Evolutionary conservation across 2,329 filamentous ascomycete species (phyloP), one percentile per base, ranked within the genome.

Genomic region (Colletotrichum karsti): DNA sequence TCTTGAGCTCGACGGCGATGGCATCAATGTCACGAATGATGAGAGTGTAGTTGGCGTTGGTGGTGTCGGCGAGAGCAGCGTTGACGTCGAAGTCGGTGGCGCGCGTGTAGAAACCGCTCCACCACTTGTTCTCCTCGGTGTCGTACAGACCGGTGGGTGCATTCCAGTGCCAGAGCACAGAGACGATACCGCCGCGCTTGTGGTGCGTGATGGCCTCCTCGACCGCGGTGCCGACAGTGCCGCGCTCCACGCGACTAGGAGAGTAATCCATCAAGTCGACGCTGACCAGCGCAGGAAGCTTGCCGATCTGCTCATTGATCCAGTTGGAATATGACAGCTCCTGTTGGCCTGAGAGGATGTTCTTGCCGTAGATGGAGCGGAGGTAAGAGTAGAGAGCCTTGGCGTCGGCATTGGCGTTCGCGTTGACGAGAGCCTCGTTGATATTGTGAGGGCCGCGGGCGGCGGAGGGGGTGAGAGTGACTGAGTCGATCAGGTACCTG

Each of bases 211-310:
- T 81, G n/a, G 82, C 83, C 18, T 85, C 80, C 63, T 85, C 82
- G 5, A 85, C 77, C 18, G 83, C 77, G 1, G 76, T 82, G 26
- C 79, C 80, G 9, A 75, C 74, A 2, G 80, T 78, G 28, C 82
- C 83, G 7, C 74, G 75, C 55, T 81, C 80, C 12, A 80, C 83
- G 24, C 84, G 80, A 6, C 79, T 82, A 1, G 83, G 81, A 15
- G 79, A 81, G 76, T 86, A 85, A 69, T 86, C 84, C 76, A 85
- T 85, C 18, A 86, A 70, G 68, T 85, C 84, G 6, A 83, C 72
- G 1, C 81, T 78, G 2, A 85, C 74, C 9, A 85, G 77, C 0
- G 83, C 84, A 1, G 84, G 84, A 0, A 81, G 82, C 75, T 84
- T 84, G 69, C 83, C 83, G 2, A 82, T 76, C 56, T 83, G 82